Percentiles rank a stretch among this genome's conserved stretches.
phyloP scores from a whole-genome alignment of 805 yeast species.

The Kluyveromyces siamensis region DNA sequence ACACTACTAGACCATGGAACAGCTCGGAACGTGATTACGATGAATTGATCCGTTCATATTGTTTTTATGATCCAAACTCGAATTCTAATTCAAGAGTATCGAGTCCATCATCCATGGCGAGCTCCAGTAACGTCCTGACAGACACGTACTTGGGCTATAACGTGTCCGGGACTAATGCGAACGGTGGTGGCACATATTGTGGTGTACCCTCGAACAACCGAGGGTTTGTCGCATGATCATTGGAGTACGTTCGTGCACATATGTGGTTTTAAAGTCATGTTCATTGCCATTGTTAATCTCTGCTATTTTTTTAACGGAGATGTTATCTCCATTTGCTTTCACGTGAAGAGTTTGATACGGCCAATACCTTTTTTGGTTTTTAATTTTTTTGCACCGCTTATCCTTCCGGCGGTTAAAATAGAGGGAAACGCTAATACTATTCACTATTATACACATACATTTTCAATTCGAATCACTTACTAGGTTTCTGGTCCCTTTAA shows the following conservation, averaged over 20 bases:
- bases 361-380: too few species aligned
- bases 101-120: too few species aligned
- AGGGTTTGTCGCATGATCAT: not conserved
- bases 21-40: conserved; percentile 13
- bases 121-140: not conserved
- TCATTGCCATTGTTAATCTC: too few species aligned
- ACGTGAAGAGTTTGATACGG: too few species aligned
- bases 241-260: not conserved
- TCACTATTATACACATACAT: not conserved
- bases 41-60: conserved; percentile 19
- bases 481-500: not conserved
- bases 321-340: too few species aligned
- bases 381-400: too few species aligned
- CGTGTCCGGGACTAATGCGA: not conserved
- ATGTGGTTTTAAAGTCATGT: not conserved
- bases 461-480: not conserved
- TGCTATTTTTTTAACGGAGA: too few species aligned
- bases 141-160: not conserved
- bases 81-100: not conserved
- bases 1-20: not conserved
- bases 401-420: too few species aligned
- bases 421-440: too few species aligned
- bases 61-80: conserved; percentile 14
- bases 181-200: not conserved
- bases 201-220: not conserved